phyloP scores from a whole-genome alignment of 2,329 filamentous ascomycete species.

The Talaromyces sp. region DNA sequence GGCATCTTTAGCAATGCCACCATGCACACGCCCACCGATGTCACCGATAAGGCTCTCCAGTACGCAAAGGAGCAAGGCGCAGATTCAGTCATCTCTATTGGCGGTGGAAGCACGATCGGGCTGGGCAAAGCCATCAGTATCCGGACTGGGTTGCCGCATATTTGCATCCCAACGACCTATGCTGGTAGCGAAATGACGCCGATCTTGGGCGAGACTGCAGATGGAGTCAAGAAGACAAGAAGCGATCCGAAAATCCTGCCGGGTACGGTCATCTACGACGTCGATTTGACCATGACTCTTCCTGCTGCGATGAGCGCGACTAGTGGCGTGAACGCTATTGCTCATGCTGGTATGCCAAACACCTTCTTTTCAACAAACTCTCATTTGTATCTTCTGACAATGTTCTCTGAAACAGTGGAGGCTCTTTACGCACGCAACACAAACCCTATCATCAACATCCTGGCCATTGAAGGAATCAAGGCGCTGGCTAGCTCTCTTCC shows the following conservation, averaged over 20 bases:
- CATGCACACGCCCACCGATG: conserved; percentile 59
- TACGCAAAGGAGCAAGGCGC: conserved; percentile 43
- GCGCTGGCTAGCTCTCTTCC: conserved; percentile 53
- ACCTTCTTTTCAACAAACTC: not conserved
- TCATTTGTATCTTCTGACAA: not conserved
- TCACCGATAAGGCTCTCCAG: conserved; percentile 55
- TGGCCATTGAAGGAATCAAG: conserved; percentile 55
- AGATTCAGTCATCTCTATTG: conserved; percentile 57
- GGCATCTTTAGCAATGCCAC: conserved; percentile 53
- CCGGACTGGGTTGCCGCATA: conserved; percentile 52
- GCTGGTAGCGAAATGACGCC: conserved; percentile 62
- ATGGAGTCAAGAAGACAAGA: conserved; percentile 55
- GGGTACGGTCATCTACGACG: conserved; percentile 60
- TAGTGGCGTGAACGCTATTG: conserved; percentile 63
- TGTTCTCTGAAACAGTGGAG: conserved; percentile 43
- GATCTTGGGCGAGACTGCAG: conserved; percentile 58
- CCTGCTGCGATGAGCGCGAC: conserved; percentile 51
- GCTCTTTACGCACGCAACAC: conserved; percentile 59
- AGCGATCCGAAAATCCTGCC: conserved; percentile 58
- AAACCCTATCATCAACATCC: conserved; percentile 56
- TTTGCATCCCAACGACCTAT: conserved; percentile 60
- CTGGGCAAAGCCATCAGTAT: conserved; percentile 57
- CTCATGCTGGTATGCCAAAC: conserved; percentile 49
- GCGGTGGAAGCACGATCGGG: conserved; percentile 59
- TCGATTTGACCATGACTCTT: conserved; percentile 58